Evolutionary conservation across 75 land plant genomes (phyloP).

Genomic region (Isoetes taiwanensis): DNA sequence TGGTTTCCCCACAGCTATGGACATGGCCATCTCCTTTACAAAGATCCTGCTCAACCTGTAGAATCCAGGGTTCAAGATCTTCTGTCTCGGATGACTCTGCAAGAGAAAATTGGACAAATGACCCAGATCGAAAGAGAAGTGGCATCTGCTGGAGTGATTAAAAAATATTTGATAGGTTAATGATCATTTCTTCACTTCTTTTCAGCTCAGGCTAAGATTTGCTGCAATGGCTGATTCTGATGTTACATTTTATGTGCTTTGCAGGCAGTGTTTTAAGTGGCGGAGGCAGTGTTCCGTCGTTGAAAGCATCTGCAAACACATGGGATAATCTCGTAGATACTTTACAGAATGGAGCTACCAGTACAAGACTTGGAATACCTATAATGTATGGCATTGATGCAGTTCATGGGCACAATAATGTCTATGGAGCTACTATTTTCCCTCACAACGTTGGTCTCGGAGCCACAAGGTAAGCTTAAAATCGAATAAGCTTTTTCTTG

Average conservation of each 20-base stretch:
- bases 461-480: constrained; percentile 38
- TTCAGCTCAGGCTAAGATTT: too few relatives aligned
- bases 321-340: constrained; percentile 58
- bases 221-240: too few relatives aligned
- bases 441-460: constrained; percentile 78
- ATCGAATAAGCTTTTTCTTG: background rate
- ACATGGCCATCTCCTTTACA: too few relatives aligned
- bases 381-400: constrained; percentile 56
- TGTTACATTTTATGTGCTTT: background rate
- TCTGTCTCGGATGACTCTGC: constrained; percentile 39
- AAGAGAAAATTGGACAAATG: constrained; percentile 69
- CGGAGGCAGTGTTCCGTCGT: constrained; percentile 39
- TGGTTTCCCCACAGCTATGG: too few relatives aligned
- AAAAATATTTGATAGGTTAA: constrained; percentile 35
- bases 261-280: constrained; percentile 56
- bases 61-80: constrained; percentile 37
- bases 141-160: constrained; percentile 25
- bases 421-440: constrained; percentile 43
- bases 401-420: constrained; percentile 44
- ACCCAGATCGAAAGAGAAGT: constrained; percentile 40
- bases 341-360: constrained; percentile 40
- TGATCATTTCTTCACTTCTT: too few relatives aligned
- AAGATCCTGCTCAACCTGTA: constrained; percentile 46
- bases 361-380: constrained; percentile 53
- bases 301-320: constrained; percentile 27